phyloP scores from a whole-genome alignment of 805 yeast species.

The Saturnispora mendoncae region DNA sequence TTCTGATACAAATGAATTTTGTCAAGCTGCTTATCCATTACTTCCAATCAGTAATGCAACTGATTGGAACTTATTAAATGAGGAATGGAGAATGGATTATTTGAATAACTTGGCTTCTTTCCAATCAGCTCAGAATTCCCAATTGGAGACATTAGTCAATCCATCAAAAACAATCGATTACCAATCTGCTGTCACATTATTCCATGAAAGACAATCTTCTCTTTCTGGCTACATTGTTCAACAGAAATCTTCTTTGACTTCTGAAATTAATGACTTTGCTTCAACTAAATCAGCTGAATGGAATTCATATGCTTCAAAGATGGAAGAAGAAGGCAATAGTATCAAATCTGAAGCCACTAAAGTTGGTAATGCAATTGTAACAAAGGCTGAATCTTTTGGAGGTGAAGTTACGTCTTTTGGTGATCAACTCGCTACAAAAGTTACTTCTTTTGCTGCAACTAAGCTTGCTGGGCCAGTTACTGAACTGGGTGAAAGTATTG shows the following conservation, averaged over 20 bases:
- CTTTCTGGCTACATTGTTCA: slow-evolving; percentile 4
- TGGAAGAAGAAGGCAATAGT: neutral
- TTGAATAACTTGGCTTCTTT: slow-evolving; percentile 7
- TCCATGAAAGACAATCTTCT: slow-evolving; percentile 8
- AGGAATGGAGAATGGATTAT: slow-evolving; percentile 1
- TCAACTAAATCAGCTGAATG: neutral
- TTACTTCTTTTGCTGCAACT: slow-evolving; percentile 7
- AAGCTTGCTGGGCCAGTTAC: slow-evolving; percentile 3
- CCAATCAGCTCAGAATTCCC: slow-evolving; percentile 3
- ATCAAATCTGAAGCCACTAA: slow-evolving; percentile 1
- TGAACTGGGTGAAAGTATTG: slow-evolving; percentile 2
- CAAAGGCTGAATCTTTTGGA: slow-evolving; percentile 9
- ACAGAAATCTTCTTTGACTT: slow-evolving; percentile 7
- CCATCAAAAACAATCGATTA: neutral
- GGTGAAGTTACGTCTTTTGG: slow-evolving; percentile 7
- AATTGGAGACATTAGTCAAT: neutral
- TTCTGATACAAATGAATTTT: slow-evolving; percentile 11
- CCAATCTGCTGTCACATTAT: slow-evolving; percentile 1
- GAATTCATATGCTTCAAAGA: neutral
- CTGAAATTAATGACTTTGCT: slow-evolving; percentile 2
- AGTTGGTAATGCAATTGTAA: slow-evolving; percentile 9
- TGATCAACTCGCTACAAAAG: slow-evolving; percentile 8
- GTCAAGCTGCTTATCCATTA: slow-evolving; percentile 12
- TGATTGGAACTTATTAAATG: slow-evolving; percentile 7
- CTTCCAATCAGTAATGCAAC: slow-evolving; percentile 3